These are phyloP conservation scores for Ceriops tagal DNA, from an alignment of 345 rosid species.

Conservation along the genomic window DNA sequence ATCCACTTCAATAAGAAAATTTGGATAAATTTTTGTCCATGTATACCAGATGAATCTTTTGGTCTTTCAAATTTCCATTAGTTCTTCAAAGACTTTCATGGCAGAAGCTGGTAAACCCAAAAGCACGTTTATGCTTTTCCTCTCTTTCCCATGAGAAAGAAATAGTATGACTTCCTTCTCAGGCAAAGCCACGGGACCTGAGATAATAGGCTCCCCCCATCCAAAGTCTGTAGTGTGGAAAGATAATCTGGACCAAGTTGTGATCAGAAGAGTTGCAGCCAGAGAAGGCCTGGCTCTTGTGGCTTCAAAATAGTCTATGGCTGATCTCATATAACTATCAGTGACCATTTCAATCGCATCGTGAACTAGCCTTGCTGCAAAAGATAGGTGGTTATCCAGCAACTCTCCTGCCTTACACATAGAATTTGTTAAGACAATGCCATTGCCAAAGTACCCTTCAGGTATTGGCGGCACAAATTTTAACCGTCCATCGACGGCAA, in stretches of 20 bases:
- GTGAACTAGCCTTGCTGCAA: slow-evolving; percentile 47
- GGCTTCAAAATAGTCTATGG: slow-evolving; percentile 75
- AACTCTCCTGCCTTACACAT: slow-evolving; percentile 66
- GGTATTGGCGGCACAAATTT: slow-evolving; percentile 67
- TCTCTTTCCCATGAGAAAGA: slow-evolving; percentile 59
- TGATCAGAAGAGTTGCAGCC: slow-evolving; percentile 66
- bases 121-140: slow-evolving; percentile 62
- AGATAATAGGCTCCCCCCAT: slow-evolving; percentile 73
- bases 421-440: slow-evolving; percentile 61
- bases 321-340: slow-evolving; percentile 78
- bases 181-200: slow-evolving; percentile 86
- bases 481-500: slow-evolving; percentile 77
- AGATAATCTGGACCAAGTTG: slow-evolving; percentile 81
- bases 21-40: not conserved
- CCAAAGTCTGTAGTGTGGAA: slow-evolving; percentile 81
- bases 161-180: slow-evolving; percentile 81
- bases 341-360: slow-evolving; percentile 58
- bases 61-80: slow-evolving; percentile 43
- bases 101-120: slow-evolving; percentile 78
- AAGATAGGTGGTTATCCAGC: slow-evolving; percentile 46
- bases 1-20: not conserved
- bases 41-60: not conserved
- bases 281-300: slow-evolving; percentile 83
- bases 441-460: slow-evolving; percentile 69
- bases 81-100: slow-evolving; percentile 58